Evolutionary conservation across 2,329 filamentous ascomycete species (phyloP), one percentile per base, ranked within the genome.

Genomic region (Penicillium sp.): DNA sequence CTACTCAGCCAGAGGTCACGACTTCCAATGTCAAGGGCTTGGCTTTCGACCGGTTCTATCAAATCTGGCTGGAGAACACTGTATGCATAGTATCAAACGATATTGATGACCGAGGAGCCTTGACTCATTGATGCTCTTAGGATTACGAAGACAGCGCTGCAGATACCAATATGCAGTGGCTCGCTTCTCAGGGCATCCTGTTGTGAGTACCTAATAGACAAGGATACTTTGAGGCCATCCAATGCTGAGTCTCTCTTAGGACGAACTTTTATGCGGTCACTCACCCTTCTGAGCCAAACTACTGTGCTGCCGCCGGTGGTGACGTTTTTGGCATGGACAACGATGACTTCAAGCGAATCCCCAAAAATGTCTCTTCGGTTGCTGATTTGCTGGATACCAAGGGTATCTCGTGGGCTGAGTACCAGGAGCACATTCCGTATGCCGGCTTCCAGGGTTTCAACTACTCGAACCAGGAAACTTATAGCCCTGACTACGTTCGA

Each of bases 21-120:
- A 81, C 78, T 28, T 83, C 77, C 65, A 65, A 82, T 60, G 82
- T 90, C 43, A 77, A 81, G 64, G 88, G 88, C 54, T 82, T 84
- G 64, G 82, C 78, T 0, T 91, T 91, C 64, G 80, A 89, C 64
- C 82, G 87, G 13, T 80, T 88, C 53, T 82, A 82, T 47, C 80
- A 83, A 49, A 82, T 91, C 67, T 91, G 85, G 83, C 77, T 89
- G 40, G 88, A 91, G 73, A 91, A 91, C 66, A 87, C 83, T 41
- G 78, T 67, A 55, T 18, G 84, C 12, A 25, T 16, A 39, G 2
- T 2, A 11, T 13, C 22, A 12, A 22, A 16, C 7, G 18, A n/a
- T 39, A 19, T 10, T 4, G n/a, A 22, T 3, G 14, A 4, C 19
- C 12, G n/a, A 31, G 12, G 12, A 18, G 33, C 13, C 4, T 5